Percentiles rank a stretch among this genome's conserved stretches.
Conservation (phyloP, 768 basidiomycete genomes). For the Auriculariales sp. region DNA sequence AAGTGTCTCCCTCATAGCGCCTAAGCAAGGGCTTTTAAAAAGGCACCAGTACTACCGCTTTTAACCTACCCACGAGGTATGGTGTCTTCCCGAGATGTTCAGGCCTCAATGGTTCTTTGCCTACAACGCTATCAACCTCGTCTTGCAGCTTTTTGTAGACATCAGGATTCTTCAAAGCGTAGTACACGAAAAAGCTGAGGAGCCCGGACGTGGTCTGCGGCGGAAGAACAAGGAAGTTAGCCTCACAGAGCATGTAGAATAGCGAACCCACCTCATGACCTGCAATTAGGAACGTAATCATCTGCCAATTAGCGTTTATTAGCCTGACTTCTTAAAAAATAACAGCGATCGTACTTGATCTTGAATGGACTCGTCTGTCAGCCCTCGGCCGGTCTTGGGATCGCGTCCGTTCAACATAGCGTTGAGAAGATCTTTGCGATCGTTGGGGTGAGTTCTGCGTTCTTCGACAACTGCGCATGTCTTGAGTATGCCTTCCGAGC, state of each 20-base stretch:
- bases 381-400: constrained; percentile 25
- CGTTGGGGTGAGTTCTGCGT: constrained; percentile 20
- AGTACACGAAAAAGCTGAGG: constrained; percentile 28
- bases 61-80: constrained; percentile 24
- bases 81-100: constrained; percentile 27
- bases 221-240: neutral
- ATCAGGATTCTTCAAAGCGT: constrained; percentile 28
- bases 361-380: constrained; percentile 27
- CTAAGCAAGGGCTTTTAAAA: constrained; percentile 10
- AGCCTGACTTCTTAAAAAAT: neutral
- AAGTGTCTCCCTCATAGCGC: constrained; percentile 20
- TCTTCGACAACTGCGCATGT: constrained; percentile 26
- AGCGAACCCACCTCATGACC: constrained; percentile 27
- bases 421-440: constrained; percentile 29
- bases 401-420: constrained; percentile 31
- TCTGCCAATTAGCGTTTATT: constrained; percentile 10
- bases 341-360: constrained; percentile 20
- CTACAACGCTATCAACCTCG: constrained; percentile 32
- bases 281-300: constrained; percentile 36
- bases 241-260: constrained; percentile 2
- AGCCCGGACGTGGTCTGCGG: constrained; percentile 10
- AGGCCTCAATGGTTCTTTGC: constrained; percentile 19
- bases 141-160: constrained; percentile 28
- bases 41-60: neutral
- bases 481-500: too few species aligned